These are phyloP conservation scores for Colletotrichum phormii DNA, from an alignment of 2,329 filamentous ascomycete genomes.

Conservation along the genomic window DNA sequence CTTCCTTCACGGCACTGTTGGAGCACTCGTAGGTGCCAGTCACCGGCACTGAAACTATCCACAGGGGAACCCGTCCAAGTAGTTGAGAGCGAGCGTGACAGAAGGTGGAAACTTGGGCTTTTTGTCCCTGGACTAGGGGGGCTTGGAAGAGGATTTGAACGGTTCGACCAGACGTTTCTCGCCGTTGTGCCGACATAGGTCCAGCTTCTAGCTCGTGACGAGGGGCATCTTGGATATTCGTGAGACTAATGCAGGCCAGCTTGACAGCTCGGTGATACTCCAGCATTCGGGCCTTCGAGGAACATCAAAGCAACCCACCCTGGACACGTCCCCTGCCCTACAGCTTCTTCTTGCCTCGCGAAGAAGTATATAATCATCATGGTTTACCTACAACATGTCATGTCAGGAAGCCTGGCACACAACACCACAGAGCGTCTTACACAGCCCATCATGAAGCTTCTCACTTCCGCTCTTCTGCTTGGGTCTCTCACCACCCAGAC, in stretches of 20 bases:
- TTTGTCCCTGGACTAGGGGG: not conserved
- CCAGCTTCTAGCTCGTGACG: slow-evolving; percentile 4
- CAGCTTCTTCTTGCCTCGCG: not conserved
- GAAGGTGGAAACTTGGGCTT: not conserved
- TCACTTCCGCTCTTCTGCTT: slow-evolving; percentile 62
- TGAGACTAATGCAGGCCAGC: slow-evolving; percentile 25
- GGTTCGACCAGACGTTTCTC: not conserved
- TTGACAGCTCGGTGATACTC: slow-evolving; percentile 35
- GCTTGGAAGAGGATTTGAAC: not conserved
- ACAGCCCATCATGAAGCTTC: slow-evolving; percentile 61
- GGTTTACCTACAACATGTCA: slow-evolving; percentile 31
- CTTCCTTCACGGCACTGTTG: not conserved
- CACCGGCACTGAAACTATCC: not conserved
- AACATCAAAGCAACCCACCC: slow-evolving; percentile 20
- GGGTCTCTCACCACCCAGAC: slow-evolving; percentile 63
- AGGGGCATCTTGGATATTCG: slow-evolving; percentile 7
- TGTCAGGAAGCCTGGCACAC: slow-evolving; percentile 23
- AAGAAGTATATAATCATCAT: slow-evolving; percentile 32
- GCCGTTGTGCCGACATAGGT: slow-evolving; percentile 14
- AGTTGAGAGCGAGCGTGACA: not conserved
- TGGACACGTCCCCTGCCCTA: not conserved
- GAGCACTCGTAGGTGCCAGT: not conserved
- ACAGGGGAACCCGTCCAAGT: not conserved
- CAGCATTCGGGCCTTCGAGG: slow-evolving; percentile 34
- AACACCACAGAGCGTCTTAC: slow-evolving; percentile 36